Evolutionary conservation across 2,329 filamentous ascomycete species (phyloP).

Genomic region (Neopestalotiopsis sp.): DNA sequence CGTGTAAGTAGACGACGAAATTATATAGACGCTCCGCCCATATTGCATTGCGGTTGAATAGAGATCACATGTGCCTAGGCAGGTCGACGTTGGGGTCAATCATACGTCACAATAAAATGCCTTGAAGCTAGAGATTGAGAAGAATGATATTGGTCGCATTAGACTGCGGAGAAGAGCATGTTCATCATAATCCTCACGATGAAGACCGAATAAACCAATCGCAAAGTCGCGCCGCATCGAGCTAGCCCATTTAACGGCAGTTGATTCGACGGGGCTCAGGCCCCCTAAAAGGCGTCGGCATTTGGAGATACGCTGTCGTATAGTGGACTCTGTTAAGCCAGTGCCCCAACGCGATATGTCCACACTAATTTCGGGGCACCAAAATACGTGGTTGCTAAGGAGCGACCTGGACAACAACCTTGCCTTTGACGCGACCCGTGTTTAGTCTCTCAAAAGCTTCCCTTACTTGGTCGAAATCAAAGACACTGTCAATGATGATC

Average conservation of each 20-base stretch:
- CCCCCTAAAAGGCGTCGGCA: background rate
- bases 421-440: background rate
- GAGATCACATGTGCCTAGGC: background rate
- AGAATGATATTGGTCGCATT: background rate
- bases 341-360: background rate
- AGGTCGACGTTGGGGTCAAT: background rate
- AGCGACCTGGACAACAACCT: background rate
- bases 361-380: background rate
- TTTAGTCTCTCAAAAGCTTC: background rate
- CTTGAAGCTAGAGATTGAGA: background rate
- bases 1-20: background rate
- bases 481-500: slow-evolving; percentile 18
- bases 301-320: background rate
- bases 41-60: background rate
- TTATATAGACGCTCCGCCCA: background rate
- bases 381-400: background rate
- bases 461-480: background rate
- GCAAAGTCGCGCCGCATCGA: background rate
- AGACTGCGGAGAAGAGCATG: background rate
- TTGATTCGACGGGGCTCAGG: background rate
- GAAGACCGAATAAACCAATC: background rate
- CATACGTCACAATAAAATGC: background rate
- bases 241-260: background rate
- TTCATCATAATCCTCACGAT: background rate
- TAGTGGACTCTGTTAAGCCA: background rate